A percentile compares a stretch with the other conserved stretches of the same genome.
Evolutionary conservation across 108 stramenopile genomes (phyloP).

Genomic region (Stephanodiscus triporus): DNA sequence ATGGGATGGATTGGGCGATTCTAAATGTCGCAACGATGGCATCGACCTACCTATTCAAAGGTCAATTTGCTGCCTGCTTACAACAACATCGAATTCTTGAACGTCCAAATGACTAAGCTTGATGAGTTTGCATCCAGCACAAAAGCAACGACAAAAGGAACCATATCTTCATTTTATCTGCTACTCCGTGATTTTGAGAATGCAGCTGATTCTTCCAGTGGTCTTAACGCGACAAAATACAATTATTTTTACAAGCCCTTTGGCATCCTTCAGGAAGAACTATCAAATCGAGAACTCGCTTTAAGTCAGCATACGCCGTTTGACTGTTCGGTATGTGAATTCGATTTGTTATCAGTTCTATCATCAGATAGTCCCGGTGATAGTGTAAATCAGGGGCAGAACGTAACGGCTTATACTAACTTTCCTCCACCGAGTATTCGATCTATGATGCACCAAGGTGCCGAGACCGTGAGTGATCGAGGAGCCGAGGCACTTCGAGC

Average conservation of each 20-base stretch:
- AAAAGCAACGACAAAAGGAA: slow-evolving; percentile 30
- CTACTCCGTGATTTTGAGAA: slow-evolving; percentile 22
- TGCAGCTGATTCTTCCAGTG: slow-evolving; percentile 17
- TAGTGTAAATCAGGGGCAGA: slow-evolving; percentile 6
- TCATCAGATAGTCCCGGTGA: slow-evolving; percentile 3
- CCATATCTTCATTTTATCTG: slow-evolving; percentile 21
- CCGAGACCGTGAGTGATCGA: slow-evolving; percentile 31
- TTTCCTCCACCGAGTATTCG: background rate
- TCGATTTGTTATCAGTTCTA: slow-evolving; percentile 22
- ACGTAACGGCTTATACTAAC: background rate
- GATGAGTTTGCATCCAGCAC: slow-evolving; percentile 38
- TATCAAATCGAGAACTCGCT: slow-evolving; percentile 12
- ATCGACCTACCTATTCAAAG: slow-evolving; percentile 24
- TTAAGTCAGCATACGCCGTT: slow-evolving; percentile 12
- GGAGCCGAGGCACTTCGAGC: slow-evolving; percentile 29
- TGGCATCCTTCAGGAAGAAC: slow-evolving; percentile 21
- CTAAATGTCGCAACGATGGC: slow-evolving; percentile 28
- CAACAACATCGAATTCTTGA: slow-evolving; percentile 20
- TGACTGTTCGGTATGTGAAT: slow-evolving; percentile 10
- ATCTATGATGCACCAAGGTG: slow-evolving; percentile 31
- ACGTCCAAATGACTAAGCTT: slow-evolving; percentile 18
- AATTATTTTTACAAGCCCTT: slow-evolving; percentile 27
- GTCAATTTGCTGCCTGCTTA: slow-evolving; percentile 23
- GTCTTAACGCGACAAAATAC: slow-evolving; percentile 19
- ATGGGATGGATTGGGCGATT: slow-evolving; percentile 37